Percentiles rank a stretch among this genome's conserved stretches.
Conservation (phyloP, 805 yeast genomes). For the Candida lessepsii region DNA sequence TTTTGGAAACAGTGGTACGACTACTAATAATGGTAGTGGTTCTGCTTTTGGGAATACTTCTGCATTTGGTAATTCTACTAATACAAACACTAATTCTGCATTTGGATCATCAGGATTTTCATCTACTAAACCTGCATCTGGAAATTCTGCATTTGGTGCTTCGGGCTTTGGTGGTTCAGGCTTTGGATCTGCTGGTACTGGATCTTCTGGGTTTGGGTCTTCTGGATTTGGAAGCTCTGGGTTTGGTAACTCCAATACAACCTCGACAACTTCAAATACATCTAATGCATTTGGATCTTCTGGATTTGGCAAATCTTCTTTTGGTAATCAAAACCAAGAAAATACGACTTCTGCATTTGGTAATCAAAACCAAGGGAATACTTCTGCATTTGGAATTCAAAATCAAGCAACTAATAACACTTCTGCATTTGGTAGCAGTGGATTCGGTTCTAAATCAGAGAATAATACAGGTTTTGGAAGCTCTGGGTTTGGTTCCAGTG, state of each 20-base stretch:
- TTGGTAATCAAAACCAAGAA: too few species aligned
- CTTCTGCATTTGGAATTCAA: too few species aligned
- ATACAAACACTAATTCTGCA: constrained; percentile 7
- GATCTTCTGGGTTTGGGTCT: constrained; percentile 1
- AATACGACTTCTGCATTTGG: too few species aligned
- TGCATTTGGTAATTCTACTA: constrained; percentile 9
- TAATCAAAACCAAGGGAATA: too few species aligned
- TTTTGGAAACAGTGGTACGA: constrained; percentile 14
- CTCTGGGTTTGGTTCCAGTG: constrained; percentile 7
- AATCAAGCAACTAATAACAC: not conserved
- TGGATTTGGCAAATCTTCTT: not conserved
- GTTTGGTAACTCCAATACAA: not conserved
- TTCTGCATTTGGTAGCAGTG: not conserved
- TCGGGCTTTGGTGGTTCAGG: constrained; percentile 8
- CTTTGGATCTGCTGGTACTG: constrained; percentile 1
- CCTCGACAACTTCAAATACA: too few species aligned
- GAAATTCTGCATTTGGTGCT: constrained; percentile 5
- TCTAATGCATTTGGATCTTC: too few species aligned
- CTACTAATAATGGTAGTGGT: not conserved
- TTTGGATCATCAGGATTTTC: constrained; percentile 14
- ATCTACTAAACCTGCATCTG: too few species aligned
- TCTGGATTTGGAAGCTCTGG: constrained; percentile 2
- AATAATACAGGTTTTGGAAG: constrained; percentile 14
- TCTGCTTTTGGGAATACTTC: constrained; percentile 9
- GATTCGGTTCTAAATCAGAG: not conserved